Percentiles rank a stretch among this genome's conserved stretches.
Conservation (phyloP, 805 yeast genomes). For the Huiozyma sinensis region DNA sequence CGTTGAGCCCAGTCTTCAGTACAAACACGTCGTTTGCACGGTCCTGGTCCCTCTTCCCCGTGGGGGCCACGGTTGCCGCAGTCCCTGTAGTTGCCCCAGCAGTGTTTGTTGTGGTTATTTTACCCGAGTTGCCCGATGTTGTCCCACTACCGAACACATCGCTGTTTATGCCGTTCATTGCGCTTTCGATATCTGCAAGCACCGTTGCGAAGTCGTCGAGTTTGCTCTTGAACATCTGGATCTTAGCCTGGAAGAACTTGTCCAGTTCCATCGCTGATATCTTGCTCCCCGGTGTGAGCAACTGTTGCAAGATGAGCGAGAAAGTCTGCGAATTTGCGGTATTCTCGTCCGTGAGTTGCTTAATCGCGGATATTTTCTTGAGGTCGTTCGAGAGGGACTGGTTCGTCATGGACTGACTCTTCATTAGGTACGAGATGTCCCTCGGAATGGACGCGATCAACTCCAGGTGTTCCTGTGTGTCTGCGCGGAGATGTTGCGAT, state of each 20-base stretch:
- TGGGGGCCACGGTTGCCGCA: background rate
- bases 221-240: slow-evolving; percentile 30
- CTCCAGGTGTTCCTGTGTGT: slow-evolving; percentile 49
- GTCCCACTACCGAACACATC: slow-evolving; percentile 26
- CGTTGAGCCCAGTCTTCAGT: slow-evolving; percentile 31
- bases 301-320: slow-evolving; percentile 42
- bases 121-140: slow-evolving; percentile 42
- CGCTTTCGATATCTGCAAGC: slow-evolving; percentile 44
- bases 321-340: slow-evolving; percentile 40
- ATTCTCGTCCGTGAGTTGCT: slow-evolving; percentile 32
- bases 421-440: slow-evolving; percentile 54
- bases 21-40: slow-evolving; percentile 8
- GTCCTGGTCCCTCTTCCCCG: background rate
- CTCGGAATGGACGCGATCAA: slow-evolving; percentile 62
- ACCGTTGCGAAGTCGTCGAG: slow-evolving; percentile 41
- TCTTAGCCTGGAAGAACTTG: slow-evolving; percentile 40
- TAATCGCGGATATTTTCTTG: slow-evolving; percentile 36
- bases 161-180: slow-evolving; percentile 50
- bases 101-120: slow-evolving; percentile 39
- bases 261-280: slow-evolving; percentile 47
- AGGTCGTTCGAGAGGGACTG: slow-evolving; percentile 48
- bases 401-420: slow-evolving; percentile 50
- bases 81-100: slow-evolving; percentile 6
- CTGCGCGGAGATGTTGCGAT: slow-evolving; percentile 56
- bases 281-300: slow-evolving; percentile 43